phyloP scores from a whole-genome alignment of 176 grass and related monocot genomes.

The Oryza longistaminata region DNA sequence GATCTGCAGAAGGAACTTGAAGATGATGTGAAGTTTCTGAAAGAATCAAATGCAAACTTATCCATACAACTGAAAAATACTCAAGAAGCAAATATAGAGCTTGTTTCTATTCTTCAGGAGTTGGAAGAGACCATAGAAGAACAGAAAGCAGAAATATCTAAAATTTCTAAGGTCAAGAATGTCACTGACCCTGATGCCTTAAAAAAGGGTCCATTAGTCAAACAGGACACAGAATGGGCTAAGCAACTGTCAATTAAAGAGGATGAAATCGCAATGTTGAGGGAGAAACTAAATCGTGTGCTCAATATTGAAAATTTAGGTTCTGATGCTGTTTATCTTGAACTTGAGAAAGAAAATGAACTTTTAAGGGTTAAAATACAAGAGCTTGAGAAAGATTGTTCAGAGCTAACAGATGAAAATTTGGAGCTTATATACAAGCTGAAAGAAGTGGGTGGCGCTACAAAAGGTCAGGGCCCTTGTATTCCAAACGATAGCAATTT shows the following conservation, averaged over 20 bases:
- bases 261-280: slow-evolving; percentile 67
- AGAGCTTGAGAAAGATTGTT: slow-evolving; percentile 89
- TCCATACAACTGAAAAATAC: slow-evolving; percentile 69
- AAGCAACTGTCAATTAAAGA: slow-evolving; percentile 67
- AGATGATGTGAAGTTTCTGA: slow-evolving; percentile 84
- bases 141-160: slow-evolving; percentile 66
- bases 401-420: slow-evolving; percentile 94
- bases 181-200: slow-evolving; percentile 8
- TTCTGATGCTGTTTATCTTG: slow-evolving; percentile 47
- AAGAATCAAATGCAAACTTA: slow-evolving; percentile 85
- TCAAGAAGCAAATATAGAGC: slow-evolving; percentile 86
- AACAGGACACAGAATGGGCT: slow-evolving; percentile 48
- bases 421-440: slow-evolving; percentile 79
- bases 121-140: slow-evolving; percentile 83
- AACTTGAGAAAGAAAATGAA: slow-evolving; percentile 73
- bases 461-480: slow-evolving; percentile 40
- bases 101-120: slow-evolving; percentile 84
- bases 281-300: slow-evolving; percentile 53
- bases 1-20: slow-evolving; percentile 75
- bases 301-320: slow-evolving; percentile 45
- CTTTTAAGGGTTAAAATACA: slow-evolving; percentile 70
- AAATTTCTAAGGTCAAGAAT: slow-evolving; percentile 40
- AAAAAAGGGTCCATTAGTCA: slow-evolving; percentile 32
- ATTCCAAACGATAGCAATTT: slow-evolving; percentile 38
- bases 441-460: slow-evolving; percentile 46